Conservation (phyloP, 2,329 filamentous ascomycete genomes). For the Thielaviopsis populi region DNA sequence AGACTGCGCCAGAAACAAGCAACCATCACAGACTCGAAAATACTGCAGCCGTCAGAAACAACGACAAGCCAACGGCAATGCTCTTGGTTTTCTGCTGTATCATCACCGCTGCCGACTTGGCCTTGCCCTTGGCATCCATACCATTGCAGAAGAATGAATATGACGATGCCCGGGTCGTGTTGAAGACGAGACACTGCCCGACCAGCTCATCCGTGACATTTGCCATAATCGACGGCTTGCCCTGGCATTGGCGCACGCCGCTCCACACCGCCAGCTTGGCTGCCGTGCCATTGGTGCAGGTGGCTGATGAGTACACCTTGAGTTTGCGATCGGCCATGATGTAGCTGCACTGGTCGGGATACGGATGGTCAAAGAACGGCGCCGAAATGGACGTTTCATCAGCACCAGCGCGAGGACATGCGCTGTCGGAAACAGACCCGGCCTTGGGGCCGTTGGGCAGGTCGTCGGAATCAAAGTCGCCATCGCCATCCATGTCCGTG, state of each 20-base stretch:
- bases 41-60: conserved; percentile 12
- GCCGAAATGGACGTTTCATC: not conserved
- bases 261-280: conserved; percentile 28
- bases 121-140: conserved; percentile 14
- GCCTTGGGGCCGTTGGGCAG: conserved; percentile 12
- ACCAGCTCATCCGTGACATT: conserved; percentile 25
- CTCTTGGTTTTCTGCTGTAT: conserved; percentile 12
- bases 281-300: conserved; percentile 18
- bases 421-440: conserved; percentile 15
- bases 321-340: conserved; percentile 16
- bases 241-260: conserved; percentile 51
- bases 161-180: conserved; percentile 13
- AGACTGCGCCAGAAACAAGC: not conserved
- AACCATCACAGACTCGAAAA: conserved; percentile 13
- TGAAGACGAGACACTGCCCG: conserved; percentile 15
- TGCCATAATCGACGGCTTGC: conserved; percentile 53
- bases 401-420: conserved; percentile 12
- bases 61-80: conserved; percentile 6
- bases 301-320: conserved; percentile 15
- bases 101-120: conserved; percentile 11
- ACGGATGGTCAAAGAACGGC: conserved; percentile 16
- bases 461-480: conserved; percentile 10
- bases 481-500: conserved; percentile 12
- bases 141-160: conserved; percentile 16
- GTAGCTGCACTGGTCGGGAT: conserved; percentile 16